These are phyloP conservation scores for Neurospora tetraspora DNA, from an alignment of 495 filamentous ascomycete genomes.

Conservation along the genomic window DNA sequence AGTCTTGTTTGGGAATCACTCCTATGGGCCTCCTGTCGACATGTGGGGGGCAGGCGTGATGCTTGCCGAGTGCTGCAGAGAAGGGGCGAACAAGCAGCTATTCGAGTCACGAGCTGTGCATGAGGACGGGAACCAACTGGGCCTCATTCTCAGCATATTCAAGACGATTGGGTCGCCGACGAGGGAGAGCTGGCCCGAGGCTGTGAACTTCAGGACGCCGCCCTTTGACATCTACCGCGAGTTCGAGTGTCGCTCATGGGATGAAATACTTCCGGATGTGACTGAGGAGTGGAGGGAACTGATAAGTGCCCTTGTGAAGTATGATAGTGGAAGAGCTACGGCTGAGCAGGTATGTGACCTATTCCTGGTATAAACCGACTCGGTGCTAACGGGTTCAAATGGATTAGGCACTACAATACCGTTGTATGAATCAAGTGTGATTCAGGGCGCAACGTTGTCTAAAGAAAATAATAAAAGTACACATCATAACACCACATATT, in stretches of 20 bases:
- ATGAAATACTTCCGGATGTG: slow-evolving; percentile 10
- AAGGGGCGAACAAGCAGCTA: slow-evolving; percentile 41
- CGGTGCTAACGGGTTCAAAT: not conserved
- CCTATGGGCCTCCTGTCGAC: slow-evolving; percentile 64
- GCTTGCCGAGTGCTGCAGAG: slow-evolving; percentile 56
- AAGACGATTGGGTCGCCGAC: slow-evolving; percentile 78
- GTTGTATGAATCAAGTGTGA: not conserved
- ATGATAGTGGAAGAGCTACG: slow-evolving; percentile 9
- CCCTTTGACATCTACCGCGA: slow-evolving; percentile 45
- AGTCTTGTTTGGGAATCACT: slow-evolving; percentile 71
- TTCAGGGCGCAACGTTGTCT: not conserved
- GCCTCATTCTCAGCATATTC: slow-evolving; percentile 84
- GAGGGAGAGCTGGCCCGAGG: slow-evolving; percentile 63
- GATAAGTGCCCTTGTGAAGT: slow-evolving; percentile 8
- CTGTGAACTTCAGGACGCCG: slow-evolving; percentile 33
- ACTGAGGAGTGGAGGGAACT: slow-evolving; percentile 8
- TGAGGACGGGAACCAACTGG: slow-evolving; percentile 84
- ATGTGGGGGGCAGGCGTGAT: slow-evolving; percentile 86
- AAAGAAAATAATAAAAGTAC: not conserved
- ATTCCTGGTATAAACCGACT: not conserved
- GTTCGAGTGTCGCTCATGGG: slow-evolving; percentile 27
- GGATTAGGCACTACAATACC: not conserved
- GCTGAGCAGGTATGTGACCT: slow-evolving; percentile 9
- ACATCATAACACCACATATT: not conserved
- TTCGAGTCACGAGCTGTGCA: slow-evolving; percentile 64